A percentile compares a stretch with the other conserved stretches of the same genome.
Conservation (phyloP, 2,329 filamentous ascomycete species). For the Lachnum nothofagi region DNA sequence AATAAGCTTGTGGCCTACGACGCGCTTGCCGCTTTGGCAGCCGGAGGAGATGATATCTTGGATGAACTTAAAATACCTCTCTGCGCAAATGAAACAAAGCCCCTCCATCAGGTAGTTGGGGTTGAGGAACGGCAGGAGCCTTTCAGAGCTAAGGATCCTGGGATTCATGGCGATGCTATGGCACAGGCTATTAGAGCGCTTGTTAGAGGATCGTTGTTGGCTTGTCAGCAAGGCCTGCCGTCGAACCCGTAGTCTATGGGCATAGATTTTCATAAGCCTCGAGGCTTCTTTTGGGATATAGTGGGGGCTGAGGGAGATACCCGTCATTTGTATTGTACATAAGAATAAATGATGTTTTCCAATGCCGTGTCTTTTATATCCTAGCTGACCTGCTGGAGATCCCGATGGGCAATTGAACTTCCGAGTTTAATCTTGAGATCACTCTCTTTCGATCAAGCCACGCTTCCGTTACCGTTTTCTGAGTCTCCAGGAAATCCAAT, state of each 20-base stretch:
- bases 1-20: conserved; percentile 28
- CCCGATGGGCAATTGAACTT: too few relatives aligned
- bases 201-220: conserved; percentile 3
- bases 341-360: too few relatives aligned
- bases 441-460: too few relatives aligned
- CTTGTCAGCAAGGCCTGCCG: neutral
- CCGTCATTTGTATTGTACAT: too few relatives aligned
- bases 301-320: too few relatives aligned
- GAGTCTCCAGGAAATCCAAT: too few relatives aligned
- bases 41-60: conserved; percentile 24
- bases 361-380: too few relatives aligned
- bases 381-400: too few relatives aligned
- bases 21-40: conserved; percentile 27
- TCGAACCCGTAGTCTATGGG: neutral
- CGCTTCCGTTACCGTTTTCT: too few relatives aligned
- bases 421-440: too few relatives aligned
- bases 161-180: conserved; percentile 3
- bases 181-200: conserved; percentile 3
- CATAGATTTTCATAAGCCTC: too few relatives aligned
- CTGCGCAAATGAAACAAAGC: neutral
- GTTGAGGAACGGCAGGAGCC: neutral
- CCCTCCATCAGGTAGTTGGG: conserved; percentile 3
- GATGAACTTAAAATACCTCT: neutral
- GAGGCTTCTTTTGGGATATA: too few relatives aligned
- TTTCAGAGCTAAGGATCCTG: neutral